Evolutionary conservation across 805 yeast species (phyloP), one percentile per base, ranked within the genome.

Genomic region (Zygosaccharomyces bisporus): DNA sequence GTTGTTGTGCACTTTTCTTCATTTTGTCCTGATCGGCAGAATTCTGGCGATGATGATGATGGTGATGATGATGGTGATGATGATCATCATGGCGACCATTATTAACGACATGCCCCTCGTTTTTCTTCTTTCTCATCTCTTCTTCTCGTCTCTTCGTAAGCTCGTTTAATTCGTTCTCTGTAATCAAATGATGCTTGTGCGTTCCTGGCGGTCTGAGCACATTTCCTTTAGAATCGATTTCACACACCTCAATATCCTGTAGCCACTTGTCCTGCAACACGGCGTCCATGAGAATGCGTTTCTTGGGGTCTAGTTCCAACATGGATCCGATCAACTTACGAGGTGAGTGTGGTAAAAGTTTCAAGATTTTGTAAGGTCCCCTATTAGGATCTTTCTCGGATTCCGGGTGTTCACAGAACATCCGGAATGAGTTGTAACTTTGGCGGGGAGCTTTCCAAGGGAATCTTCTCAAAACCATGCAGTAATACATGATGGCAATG

Each of bases 371-470:
- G 57, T 82, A 77, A 0, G 95, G 90, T 1, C 96, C 96, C 41
- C 65, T 70, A 18, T 72, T 69, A 33, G 69, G 68, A 24, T 76
- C 75, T 43, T 65, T 67, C 34, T 63, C 67, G 36, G 57, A 55
- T 33, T 67, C 72, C 1, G 73, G 72, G 23, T 61, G 60, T 32
- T 68, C 66, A n/a, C 74, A 67, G 59, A 83, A 91, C 49, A 86
- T 73, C 45, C 79, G 75, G 69, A 75, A 91, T 4, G 93, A 81
- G 43, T 80, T 80, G 62, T 90, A 96, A 5, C 79, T 69, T 19
- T 70, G 66, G 52, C 83, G 81, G n/a, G 97, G 96, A 2, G 90
- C 77, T 62, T 88, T 88, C 99, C 99, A 91, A 1, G 99, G 98
- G 67, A 91, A 91, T 48, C 95, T 69, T 53, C 84, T 78, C 53